Evolutionary conservation across 1,284 basidiomycete genomes (phyloP), one percentile per base, ranked within the genome.

Genomic region (Microbotryum saponariae): DNA sequence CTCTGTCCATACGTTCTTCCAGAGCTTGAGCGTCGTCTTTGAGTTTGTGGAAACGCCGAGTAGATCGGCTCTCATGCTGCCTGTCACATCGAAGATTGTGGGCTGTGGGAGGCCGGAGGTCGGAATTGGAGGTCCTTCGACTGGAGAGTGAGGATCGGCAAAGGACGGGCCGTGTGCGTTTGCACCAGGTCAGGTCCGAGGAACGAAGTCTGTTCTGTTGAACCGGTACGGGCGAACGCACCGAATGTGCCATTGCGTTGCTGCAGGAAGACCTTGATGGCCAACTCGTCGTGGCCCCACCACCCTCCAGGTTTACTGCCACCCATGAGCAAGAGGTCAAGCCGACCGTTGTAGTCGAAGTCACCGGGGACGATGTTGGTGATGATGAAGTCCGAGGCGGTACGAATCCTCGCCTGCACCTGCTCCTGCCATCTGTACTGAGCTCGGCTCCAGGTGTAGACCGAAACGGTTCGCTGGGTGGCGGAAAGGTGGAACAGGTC

Each of bases 351-450:
- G 73, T 91, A 88, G 33, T 92, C 89, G 73, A 88, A 93, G 76
- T 98, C 94, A 23, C 88, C 89, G 0, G 93, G 91, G 1, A 97
- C 82, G 49, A 93, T 85, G 73, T 96, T 97, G 65, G 68, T 69
- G 58, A 78, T 72, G 18, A 73, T 69, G 44, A 63, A 70, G n/a
- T 61, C 59, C 53, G 50, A 49, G 21, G 56, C 54, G 0, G 69
- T 66, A 58, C 72, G 51, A 60, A 76, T 61, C 60, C 67, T 63
- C 68, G 75, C 23, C 68, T 66, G 80, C 31, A 77, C 77, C n/a
- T 80, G 78, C 69, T 82, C 78, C 45, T 77, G 70, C 73, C 85
- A 91, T 0, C 70, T 65, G 71, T 88, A 91, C n/a, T 76, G 74
- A 45, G 83, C 85, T 72, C 91, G 88, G 73, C 86, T 81, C 94